Base-by-base conservation (phyloP, 805 yeast genomes). In the Candida awuae region DNA sequence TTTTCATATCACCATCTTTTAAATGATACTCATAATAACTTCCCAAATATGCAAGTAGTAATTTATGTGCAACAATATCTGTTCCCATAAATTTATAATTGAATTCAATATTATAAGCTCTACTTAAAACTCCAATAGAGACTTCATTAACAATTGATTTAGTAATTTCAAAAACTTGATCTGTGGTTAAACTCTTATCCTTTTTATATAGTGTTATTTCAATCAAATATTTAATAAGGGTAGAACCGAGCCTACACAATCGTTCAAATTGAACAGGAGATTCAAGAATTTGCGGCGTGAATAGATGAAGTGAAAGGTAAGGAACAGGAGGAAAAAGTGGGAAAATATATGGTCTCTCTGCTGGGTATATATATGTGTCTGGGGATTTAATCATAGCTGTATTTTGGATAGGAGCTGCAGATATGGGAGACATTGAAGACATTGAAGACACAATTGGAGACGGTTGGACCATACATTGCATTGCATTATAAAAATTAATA, bases 11-110 rank as follows among this genome's bases (percentile, higher is more conserved):
- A 15, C 10, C n/a, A 16, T 19, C 15, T 7, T 14, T 27, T 17
- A 40, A 27, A 16, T 40, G 15, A 15, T 20, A 8, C 13, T 36
- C 36, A 33, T 40, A 33, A 15, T 32, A 40, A 9, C 13, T 9
- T 10, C 43, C 43, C 7, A 40, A 32, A 29, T 32, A 40, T 6
- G 39, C 36, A 32, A 36, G 34, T 10, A 40, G 22, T 20, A 40
- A 10, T 19, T 32, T 32, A 22, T 23, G 29, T 12, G 18, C 13
- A 15, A 34, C 31, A 15, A 25, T 9, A 3, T 23, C 17, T 10
- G 8, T 12, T 1, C 37, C 34, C 3, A 36, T 32, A 21, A 40
- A 36, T 21, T 27, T 36, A 17, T 40, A 36, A 19, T 36, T 40
- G 19, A 36, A 32, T 6, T 36, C 34, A 7, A 40, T 14, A 20